Percentiles rank a stretch among this genome's conserved stretches.
phyloP scores from a whole-genome alignment of 306 rosid species.

The Vigna reflexopilosa region DNA sequence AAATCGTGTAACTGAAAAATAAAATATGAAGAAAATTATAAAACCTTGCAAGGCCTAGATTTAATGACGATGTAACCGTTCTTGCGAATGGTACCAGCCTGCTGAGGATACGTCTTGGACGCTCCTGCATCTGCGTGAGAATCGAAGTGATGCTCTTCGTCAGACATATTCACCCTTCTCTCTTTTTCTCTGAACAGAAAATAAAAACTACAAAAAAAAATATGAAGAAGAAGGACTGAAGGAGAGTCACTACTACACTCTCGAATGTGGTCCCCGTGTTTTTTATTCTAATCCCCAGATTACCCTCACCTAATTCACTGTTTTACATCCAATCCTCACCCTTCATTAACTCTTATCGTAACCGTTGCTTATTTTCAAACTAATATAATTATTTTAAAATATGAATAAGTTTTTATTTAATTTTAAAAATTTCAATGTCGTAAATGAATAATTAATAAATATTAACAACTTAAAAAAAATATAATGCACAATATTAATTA shows the following conservation, averaged over 20 bases:
- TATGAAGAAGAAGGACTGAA: not conserved
- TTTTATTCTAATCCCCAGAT: not conserved
- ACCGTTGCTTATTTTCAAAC: no score
- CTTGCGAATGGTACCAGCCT: conserved; percentile 78
- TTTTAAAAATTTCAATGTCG: no score
- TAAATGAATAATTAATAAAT: no score
- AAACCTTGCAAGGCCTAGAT: conserved; percentile 78
- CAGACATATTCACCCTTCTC: conserved; percentile 53
- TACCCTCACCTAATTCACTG: not conserved
- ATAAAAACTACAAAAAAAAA: not conserved
- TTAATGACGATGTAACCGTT: conserved; percentile 76
- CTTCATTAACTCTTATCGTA: not conserved
- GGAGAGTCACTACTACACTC: not conserved
- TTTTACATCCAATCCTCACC: conserved; percentile 6
- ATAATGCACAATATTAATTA: no score
- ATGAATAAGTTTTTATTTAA: no score
- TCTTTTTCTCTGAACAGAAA: not conserved
- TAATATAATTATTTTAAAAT: no score
- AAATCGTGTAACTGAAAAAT: not conserved
- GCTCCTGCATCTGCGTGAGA: conserved; percentile 77
- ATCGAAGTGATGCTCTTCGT: conserved; percentile 80
- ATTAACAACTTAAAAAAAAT: no score
- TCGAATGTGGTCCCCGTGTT: conserved; percentile 28
- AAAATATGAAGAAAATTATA: not conserved
- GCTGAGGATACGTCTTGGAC: conserved; percentile 73